Percentiles rank a stretch among this genome's conserved stretches.
These are phyloP conservation scores for Solanum dulcamara DNA, from an alignment of 257 asterid genomes.

Conservation along the genomic window DNA sequence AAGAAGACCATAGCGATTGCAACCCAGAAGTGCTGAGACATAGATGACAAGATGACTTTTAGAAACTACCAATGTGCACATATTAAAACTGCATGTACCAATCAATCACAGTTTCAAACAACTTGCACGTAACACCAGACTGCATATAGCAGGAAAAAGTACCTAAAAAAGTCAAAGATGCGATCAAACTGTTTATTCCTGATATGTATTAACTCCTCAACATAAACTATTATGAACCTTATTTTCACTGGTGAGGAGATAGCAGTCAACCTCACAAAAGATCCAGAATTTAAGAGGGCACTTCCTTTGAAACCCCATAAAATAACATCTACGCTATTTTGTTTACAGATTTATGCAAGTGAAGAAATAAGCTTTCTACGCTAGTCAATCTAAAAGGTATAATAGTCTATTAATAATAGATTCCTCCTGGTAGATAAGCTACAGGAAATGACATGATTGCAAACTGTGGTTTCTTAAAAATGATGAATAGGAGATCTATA, in stretches of 20 bases:
- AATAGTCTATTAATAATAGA: background rate
- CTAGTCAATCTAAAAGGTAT: background rate
- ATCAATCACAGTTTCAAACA: background rate
- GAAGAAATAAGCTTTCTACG: background rate
- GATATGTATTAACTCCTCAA: background rate
- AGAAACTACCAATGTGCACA: background rate
- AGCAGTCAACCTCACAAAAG: background rate
- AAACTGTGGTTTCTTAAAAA: background rate
- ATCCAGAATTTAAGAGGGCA: background rate
- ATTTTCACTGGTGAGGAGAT: background rate
- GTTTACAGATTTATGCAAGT: background rate
- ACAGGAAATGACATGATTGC: background rate
- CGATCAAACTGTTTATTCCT: background rate
- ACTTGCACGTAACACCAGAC: background rate
- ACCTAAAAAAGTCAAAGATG: background rate
- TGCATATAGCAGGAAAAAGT: background rate
- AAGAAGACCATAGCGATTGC: slow-evolving; percentile 96
- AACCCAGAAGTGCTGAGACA: slow-evolving; percentile 95
- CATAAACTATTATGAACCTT: background rate
- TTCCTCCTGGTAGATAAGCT: background rate
- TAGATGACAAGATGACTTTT: slow-evolving; percentile 2
- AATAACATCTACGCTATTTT: background rate
- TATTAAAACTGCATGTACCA: background rate
- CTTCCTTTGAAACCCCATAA: background rate
- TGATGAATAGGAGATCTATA: background rate